A percentile compares a stretch with the other conserved stretches of the same genome.
Conservation (phyloP, 257 asterid species). For the Marsdenia floribunda region DNA sequence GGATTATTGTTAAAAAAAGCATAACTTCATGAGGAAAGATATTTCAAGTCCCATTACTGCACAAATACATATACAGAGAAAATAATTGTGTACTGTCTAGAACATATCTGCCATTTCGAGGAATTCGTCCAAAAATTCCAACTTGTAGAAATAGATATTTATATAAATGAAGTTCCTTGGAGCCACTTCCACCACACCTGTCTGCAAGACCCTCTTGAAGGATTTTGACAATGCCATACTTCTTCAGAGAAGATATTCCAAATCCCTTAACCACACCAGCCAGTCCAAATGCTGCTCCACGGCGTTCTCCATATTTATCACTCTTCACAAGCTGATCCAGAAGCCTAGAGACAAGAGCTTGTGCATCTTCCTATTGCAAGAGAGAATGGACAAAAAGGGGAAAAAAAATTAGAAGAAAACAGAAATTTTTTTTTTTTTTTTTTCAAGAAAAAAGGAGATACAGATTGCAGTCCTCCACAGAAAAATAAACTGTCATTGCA, state of each 20-base stretch:
- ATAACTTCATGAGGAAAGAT: not conserved
- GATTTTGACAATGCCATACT: constrained; percentile 59
- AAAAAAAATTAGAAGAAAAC: not conserved
- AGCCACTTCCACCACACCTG: constrained; percentile 41
- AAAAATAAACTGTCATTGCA: not conserved
- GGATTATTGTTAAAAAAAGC: not conserved
- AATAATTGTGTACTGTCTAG: not conserved
- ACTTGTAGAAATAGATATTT: not conserved
- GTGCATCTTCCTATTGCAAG: constrained; percentile 75
- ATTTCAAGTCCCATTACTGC: not conserved
- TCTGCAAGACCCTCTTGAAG: constrained; percentile 73
- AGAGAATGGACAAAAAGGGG: not conserved
- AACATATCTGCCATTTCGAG: not conserved
- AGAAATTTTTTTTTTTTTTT: not conserved
- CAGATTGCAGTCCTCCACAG: not conserved
- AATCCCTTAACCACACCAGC: constrained; percentile 96
- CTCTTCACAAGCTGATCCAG: constrained; percentile 84
- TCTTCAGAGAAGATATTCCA: constrained; percentile 74
- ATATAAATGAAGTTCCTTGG: not conserved
- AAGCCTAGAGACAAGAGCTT: constrained; percentile 70
- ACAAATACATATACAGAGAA: not conserved
- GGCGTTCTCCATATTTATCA: constrained; percentile 98
- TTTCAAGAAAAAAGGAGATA: not conserved
- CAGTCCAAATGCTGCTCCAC: constrained; percentile 99
- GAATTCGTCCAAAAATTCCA: not conserved